These are phyloP conservation scores for Pythium angustatum DNA, from an alignment of 352 stramenopile genomes.

Conservation along the genomic window DNA sequence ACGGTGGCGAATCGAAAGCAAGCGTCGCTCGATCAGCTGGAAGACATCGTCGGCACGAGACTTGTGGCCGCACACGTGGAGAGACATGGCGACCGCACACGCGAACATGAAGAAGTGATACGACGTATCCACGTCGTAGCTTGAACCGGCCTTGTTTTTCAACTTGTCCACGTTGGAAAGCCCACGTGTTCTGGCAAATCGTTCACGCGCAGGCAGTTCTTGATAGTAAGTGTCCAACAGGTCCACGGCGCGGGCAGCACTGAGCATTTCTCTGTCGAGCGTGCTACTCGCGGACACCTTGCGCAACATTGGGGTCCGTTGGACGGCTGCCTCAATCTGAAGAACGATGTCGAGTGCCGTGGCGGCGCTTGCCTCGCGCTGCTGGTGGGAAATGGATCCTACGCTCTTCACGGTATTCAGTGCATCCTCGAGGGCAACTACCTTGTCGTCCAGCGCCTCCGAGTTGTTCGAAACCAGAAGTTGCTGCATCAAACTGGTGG, in stretches of 20 bases:
- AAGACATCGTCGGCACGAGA: neutral
- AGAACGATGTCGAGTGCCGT: neutral
- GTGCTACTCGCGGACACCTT: neutral
- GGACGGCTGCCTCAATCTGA: constrained; percentile 1
- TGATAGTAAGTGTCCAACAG: neutral
- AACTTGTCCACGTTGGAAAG: neutral
- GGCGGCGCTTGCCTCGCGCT: constrained; percentile 3
- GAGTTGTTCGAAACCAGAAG: neutral
- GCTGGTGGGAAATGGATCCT: neutral
- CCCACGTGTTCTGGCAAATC: neutral
- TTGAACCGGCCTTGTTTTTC: neutral
- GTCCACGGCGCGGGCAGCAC: neutral
- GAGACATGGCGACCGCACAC: neutral
- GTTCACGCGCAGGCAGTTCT: neutral
- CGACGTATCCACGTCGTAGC: neutral
- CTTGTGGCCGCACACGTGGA: constrained; percentile 3
- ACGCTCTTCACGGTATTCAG: neutral
- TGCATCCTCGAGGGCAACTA: neutral
- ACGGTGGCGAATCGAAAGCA: neutral
- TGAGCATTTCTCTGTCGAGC: neutral
- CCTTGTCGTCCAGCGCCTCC: constrained; percentile 1
- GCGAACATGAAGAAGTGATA: constrained; percentile 5
- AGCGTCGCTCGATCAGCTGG: neutral
- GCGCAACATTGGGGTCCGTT: constrained; percentile 2
- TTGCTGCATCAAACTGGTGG: constrained; percentile 1